Evolutionary conservation across 2,329 filamentous ascomycete species (phyloP), one percentile per base, ranked within the genome.

Genomic region (Aspergillus sp.): DNA sequence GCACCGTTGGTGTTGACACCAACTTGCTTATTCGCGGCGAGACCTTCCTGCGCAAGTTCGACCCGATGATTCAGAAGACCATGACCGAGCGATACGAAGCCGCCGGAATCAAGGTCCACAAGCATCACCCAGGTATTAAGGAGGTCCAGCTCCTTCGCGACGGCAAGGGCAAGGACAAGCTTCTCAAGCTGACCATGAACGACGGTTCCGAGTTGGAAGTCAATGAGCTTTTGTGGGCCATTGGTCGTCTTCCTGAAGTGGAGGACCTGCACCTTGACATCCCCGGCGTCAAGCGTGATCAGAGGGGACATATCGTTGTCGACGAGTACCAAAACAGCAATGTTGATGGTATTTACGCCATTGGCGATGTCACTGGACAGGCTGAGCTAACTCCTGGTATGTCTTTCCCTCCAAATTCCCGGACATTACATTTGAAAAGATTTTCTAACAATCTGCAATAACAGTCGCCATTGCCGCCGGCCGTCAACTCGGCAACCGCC

Each of bases 301-400:
- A 69, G 15, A 69, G 64, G 12, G 79, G 78, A 6, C 70, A 80
- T 60, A 69, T 82, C 49, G 58, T 68, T 39, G 80, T 81, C 12
- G 80, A 82, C 57, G 76, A 80, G 59, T 82, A 74, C 66, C 80
- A 82, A 65, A 82, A 82, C 65, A 80, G 79, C 15, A 77, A 64
- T 12, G 74, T 73, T 5, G 69, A 76, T 6, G 79, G 79, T 23
- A 66, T 82, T 49, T 82, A 82, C 60, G 79, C 79, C 41, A 62
- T 82, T 39, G 80, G 80, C 57, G 80, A 82, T 62, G 77, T 82
- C 25, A 81, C 79, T 15, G 80, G 79, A 44, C 78, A 79, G 61
- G 75, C 78, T 14, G 79, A 82, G 64, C 66, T 82, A 45, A 82
- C 80, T 27, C 80, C 80, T 62, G 77, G 77, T 79, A 71, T 55